Evolutionary conservation across 2,329 filamentous ascomycete genomes (phyloP).

Genomic region (Biscogniauxia marginata): DNA sequence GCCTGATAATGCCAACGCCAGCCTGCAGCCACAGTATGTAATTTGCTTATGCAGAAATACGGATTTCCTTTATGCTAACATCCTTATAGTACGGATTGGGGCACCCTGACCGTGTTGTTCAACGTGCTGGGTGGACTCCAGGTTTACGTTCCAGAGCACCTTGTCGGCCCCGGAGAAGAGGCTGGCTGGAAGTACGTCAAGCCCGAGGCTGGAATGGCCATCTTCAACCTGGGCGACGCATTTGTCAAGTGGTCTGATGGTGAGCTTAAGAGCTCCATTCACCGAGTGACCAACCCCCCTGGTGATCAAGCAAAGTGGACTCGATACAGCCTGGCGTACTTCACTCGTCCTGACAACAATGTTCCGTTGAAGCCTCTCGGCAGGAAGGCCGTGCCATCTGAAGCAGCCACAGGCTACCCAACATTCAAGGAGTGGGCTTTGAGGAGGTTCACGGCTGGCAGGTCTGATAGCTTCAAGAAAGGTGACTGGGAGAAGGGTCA

Average conservation of each 20-base stretch:
- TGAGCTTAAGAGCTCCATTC: conserved; percentile 14
- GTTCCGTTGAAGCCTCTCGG: conserved; percentile 12
- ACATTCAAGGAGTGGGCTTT: conserved; percentile 16
- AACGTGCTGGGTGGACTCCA: conserved; percentile 13
- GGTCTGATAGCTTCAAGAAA: conserved; percentile 14
- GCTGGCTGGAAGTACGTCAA: conserved; percentile 15
- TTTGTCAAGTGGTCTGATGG: conserved; percentile 17
- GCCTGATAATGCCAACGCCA: conserved; percentile 6
- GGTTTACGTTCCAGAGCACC: conserved; percentile 8
- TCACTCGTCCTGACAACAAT: conserved; percentile 11
- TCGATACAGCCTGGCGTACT: conserved; percentile 15
- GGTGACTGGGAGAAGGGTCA: conserved; percentile 15
- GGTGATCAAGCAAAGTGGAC: conserved; percentile 11
- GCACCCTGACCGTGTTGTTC: conserved; percentile 13
- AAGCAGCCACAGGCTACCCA: conserved; percentile 5
- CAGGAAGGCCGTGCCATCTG: conserved; percentile 4
- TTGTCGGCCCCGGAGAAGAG: conserved; percentile 10
- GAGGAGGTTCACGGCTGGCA: conserved; percentile 14
- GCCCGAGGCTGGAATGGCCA: conserved; percentile 15
- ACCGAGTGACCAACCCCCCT: conserved; percentile 11
- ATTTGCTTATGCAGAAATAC: background rate
- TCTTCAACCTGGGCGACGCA: conserved; percentile 15
- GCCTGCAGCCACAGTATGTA: conserved; percentile 12
- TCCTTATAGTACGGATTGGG: conserved; percentile 11
- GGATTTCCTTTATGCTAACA: background rate